Evolutionary conservation across 352 stramenopile genomes (phyloP), one percentile per base, ranked within the genome.

Genomic region (Globisporangium canariense): DNA sequence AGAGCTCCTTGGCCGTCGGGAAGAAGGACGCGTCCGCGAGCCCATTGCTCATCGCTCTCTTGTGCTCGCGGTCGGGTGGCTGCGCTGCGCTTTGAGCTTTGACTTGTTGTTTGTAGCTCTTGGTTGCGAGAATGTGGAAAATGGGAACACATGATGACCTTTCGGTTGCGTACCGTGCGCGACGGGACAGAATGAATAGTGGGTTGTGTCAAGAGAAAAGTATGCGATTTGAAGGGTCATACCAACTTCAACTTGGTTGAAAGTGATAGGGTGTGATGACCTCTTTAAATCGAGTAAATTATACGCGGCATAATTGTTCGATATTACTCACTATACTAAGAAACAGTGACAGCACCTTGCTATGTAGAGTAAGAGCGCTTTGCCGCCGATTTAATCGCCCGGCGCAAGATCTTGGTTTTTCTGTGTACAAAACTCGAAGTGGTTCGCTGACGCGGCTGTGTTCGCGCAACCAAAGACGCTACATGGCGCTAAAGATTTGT

Each of bases 1-100:
- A 91, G 52, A 95, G 78, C 71, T 95, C 87, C 66, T 93, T 89
- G 66, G 82, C 79, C 6, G 85, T 93, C 41, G 85, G 83, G 69
- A 97, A 91, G 83, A 98, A 87, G 57, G 84, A 91, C 43, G 80
- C 71, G 34, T 74, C 70, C 25, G 70, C 66, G 58, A 85, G 69
- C 18, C 63, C 65, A 58, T 70, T 67, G 72, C 75, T 78, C 75
- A 80, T 79, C n/a, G 20, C 25, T 20, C 22, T 55, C 25, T 36
- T 55, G 9, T 38, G 4, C 28, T 9, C 28, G 9, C 7, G 6
- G 36, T 40, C 36, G 36, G 7, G 53, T 49, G 32, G n/a, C 53
- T 9, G 50, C 49, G n/a, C 53, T 9, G 50, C 49, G 13, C 13
- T 11, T 34, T 28, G 22, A 2, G 25, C 5, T 30, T n/a, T 51